Evolutionary conservation across 1,284 basidiomycete species (phyloP).

Genomic region (Tranzscheliella williamsii): DNA sequence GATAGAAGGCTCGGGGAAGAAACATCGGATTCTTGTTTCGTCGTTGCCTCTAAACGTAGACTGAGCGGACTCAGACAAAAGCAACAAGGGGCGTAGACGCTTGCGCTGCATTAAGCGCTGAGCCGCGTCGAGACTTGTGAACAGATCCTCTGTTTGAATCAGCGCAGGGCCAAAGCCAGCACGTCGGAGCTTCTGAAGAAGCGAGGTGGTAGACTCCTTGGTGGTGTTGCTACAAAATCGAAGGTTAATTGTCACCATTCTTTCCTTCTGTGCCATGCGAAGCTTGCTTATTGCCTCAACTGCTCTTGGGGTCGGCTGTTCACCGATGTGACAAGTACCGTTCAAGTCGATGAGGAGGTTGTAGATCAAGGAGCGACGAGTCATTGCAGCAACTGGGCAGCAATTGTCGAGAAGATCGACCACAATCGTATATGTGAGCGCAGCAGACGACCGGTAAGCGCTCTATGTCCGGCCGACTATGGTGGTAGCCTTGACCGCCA

Average conservation of each 20-base stretch:
- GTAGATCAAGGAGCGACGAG: too few relatives aligned
- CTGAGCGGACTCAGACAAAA: constrained; percentile 18
- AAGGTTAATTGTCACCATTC: constrained; percentile 10
- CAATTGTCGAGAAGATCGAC: too few relatives aligned
- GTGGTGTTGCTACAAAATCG: constrained; percentile 36
- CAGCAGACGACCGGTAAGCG: too few relatives aligned
- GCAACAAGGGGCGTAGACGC: constrained; percentile 14
- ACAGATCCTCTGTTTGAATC: constrained; percentile 11
- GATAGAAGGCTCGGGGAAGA: constrained; percentile 11
- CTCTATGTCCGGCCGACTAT: too few relatives aligned
- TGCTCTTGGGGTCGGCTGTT: constrained; percentile 15
- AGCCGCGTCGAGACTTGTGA: constrained; percentile 29
- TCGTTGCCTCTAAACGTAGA: constrained; percentile 5
- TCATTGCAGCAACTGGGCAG: too few relatives aligned
- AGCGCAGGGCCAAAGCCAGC: constrained; percentile 8
- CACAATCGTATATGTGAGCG: too few relatives aligned
- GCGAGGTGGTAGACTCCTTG: constrained; percentile 25
- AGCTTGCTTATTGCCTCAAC: constrained; percentile 21
- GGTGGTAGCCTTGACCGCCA: too few relatives aligned
- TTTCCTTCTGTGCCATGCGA: constrained; percentile 5
- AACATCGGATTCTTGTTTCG: constrained; percentile 1
- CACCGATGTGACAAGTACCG: constrained; percentile 32
- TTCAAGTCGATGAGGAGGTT: constrained; percentile 38
- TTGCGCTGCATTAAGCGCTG: constrained; percentile 7
- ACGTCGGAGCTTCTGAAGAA: constrained; percentile 14